phyloP scores from a whole-genome alignment of 805 yeast genomes.

The Middelhovenomyces tepae region DNA sequence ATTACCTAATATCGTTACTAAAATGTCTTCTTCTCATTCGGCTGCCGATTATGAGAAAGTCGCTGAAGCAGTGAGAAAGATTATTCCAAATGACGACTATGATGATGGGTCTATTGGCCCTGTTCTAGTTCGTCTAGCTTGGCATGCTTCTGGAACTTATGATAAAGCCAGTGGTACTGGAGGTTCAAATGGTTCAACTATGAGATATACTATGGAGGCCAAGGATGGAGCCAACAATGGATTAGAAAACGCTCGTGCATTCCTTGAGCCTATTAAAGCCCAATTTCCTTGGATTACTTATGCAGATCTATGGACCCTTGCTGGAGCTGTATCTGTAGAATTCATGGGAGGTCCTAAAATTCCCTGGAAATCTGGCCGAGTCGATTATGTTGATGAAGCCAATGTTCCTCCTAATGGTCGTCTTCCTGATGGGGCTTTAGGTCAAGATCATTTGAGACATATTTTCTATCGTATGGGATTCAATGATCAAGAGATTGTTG shows the following conservation, averaged over 20 bases:
- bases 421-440: constrained; percentile 50
- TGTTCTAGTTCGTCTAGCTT: constrained; percentile 65
- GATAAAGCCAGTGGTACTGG: constrained; percentile 45
- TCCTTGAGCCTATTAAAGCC: constrained; percentile 45
- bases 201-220: constrained; percentile 40
- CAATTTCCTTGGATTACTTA: constrained; percentile 53
- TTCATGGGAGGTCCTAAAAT: constrained; percentile 59
- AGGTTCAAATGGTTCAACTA: constrained; percentile 49
- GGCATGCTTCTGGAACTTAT: constrained; percentile 82
- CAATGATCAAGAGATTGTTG: constrained; percentile 53
- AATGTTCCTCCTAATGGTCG: constrained; percentile 57
- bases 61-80: constrained; percentile 27
- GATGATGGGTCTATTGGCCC: constrained; percentile 73
- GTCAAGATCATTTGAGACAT: constrained; percentile 43
- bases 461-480: constrained; percentile 54
- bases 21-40: too few relatives aligned
- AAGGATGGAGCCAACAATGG: constrained; percentile 39
- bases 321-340: constrained; percentile 58
- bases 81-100: constrained; percentile 38
- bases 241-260: constrained; percentile 45
- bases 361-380: constrained; percentile 68
- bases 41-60: constrained; percentile 35
- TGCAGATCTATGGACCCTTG: constrained; percentile 66
- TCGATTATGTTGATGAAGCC: constrained; percentile 46
- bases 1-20: too few relatives aligned